These are phyloP conservation scores for Ophiocordyceps australis DNA, from an alignment of 2,329 filamentous ascomycete species.

Conservation along the genomic window DNA sequence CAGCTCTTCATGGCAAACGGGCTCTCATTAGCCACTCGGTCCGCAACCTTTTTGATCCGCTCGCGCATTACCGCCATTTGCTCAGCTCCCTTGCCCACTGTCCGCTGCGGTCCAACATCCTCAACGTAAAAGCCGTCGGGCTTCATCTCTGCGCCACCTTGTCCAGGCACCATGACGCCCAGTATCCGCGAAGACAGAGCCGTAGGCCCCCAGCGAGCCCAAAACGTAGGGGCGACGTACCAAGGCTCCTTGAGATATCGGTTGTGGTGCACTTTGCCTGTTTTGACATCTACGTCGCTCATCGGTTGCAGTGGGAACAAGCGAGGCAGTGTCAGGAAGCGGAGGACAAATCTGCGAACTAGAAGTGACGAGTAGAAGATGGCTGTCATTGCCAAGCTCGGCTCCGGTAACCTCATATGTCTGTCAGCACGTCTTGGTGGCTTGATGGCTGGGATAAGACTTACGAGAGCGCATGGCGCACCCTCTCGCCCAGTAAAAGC, in stretches of 20 bases:
- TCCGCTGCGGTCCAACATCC: constrained; percentile 42
- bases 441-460: constrained; percentile 5
- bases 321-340: constrained; percentile 43
- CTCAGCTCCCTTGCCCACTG: constrained; percentile 31
- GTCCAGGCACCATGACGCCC: constrained; percentile 27
- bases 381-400: constrained; percentile 14
- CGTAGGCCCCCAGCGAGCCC: constrained; percentile 42
- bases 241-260: constrained; percentile 45
- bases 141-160: constrained; percentile 17
- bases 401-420: constrained; percentile 21
- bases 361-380: constrained; percentile 28
- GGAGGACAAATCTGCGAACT: constrained; percentile 34
- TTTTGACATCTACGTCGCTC: constrained; percentile 28
- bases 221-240: constrained; percentile 40
- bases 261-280: constrained; percentile 28
- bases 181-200: constrained; percentile 26
- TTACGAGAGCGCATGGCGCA: constrained; percentile 48
- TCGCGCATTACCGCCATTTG: constrained; percentile 13
- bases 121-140: constrained; percentile 33
- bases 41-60: constrained; percentile 12
- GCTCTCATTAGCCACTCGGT: constrained; percentile 24
- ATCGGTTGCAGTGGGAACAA: constrained; percentile 18
- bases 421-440: background rate
- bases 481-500: constrained; percentile 43
- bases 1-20: constrained; percentile 14